Base-by-base conservation (phyloP, 2,329 filamentous ascomycete species). In the Drechslerella stenobrocha region DNA sequence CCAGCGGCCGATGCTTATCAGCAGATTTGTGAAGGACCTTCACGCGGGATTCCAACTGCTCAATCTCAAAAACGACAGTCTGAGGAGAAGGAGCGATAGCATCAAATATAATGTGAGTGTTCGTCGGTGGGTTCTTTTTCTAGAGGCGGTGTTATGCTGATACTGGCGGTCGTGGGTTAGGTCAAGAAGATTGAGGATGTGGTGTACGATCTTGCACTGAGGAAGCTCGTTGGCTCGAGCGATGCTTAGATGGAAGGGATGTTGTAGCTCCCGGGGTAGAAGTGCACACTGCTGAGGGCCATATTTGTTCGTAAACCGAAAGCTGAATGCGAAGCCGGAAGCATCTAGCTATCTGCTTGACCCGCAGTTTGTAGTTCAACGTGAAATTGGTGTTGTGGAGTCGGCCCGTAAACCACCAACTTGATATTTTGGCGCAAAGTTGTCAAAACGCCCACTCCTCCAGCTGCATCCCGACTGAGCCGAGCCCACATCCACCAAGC, bases 161-260 rank as follows among this genome's bases (percentile, higher is more conserved):
- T 26, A 2, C 3, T 23, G 2, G 23, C 3, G 15, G 11, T 30
- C 28, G 5, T 11, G 28, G 5, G 35, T 46, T 53, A 82, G 80
- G 90, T 98, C 74, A 98, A 97, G 81, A 92, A 95, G 76, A 90
- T 96, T 9, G 93, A 98, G 80, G 93, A 97, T 75, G 90, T 98
- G 9, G 92, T 97, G 51, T 98, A 98, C 75, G 93, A 98, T 76
- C 79, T 98, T 59, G 92, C 89, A 22, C 79, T 98, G 75, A 83
- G 93, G 64, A 92, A 93, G 51, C 77, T 97, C 74, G 81, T 95
- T 15, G 50, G 47, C 48, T 84, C 87, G 44, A 52, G 24, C 18
- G 76, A 48, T 78, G 76, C 71, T 72, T 74, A 50, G 72, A 70
- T 6, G 74, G 74, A 67, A 34, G 15, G 30, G 34, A 44, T 22